A percentile compares a stretch with the other conserved stretches of the same genome.
phyloP scores from a whole-genome alignment of 257 asterid species.

The Asclepias syriaca region DNA sequence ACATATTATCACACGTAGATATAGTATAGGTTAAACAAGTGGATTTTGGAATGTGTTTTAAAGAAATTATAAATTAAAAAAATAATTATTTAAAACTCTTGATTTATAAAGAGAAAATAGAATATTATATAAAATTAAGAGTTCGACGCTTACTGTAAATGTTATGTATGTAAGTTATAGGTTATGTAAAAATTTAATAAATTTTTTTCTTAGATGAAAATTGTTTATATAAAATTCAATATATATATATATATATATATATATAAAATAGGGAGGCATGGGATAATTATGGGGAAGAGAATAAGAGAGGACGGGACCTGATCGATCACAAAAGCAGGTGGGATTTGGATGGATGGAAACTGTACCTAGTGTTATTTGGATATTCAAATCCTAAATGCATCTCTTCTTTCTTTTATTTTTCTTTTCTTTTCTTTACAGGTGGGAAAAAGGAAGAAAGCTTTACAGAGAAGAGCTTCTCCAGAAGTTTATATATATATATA shows the following conservation, averaged over 20 bases:
- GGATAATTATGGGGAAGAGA: neutral
- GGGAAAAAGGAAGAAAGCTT: constrained; percentile 37
- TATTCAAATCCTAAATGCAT: constrained; percentile 38
- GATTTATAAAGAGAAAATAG: too few species aligned
- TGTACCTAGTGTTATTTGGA: constrained; percentile 16
- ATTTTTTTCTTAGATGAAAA: too few species aligned
- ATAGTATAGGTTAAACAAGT: neutral
- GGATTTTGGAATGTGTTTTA: neutral
- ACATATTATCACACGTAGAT: neutral
- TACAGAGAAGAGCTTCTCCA: constrained; percentile 20
- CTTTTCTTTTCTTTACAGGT: constrained; percentile 15
- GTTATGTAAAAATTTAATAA: too few species aligned
- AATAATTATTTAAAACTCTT: too few species aligned
- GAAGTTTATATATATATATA: constrained; percentile 20
- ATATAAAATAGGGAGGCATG: neutral
- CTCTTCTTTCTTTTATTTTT: constrained; percentile 16
- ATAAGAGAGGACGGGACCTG: constrained; percentile 4
- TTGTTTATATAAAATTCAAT: too few species aligned
- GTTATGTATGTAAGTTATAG: too few species aligned
- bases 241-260: too few species aligned
- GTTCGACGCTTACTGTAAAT: too few species aligned
- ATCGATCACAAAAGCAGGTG: constrained; percentile 17
- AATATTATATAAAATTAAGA: too few species aligned
- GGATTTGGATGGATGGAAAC: constrained; percentile 13
- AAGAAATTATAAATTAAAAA: neutral